Evolutionary conservation across 169 alveolate species (phyloP).

Genomic region (Ichthyophthirius multifiliis): DNA sequence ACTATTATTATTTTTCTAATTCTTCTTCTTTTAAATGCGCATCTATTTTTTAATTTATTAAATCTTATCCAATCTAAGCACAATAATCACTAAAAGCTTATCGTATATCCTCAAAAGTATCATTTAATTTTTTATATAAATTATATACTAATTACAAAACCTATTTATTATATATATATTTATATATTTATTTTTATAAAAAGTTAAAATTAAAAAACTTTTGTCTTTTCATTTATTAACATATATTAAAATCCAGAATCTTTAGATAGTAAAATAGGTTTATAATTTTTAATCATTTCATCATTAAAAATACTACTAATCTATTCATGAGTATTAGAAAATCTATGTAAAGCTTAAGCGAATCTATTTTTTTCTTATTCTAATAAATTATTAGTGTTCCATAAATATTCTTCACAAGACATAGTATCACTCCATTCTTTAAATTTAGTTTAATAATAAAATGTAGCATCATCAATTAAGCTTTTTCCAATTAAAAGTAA

Average conservation of each 20-base stretch:
- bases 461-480: not conserved
- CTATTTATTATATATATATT: not conserved
- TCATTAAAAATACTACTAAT: not conserved
- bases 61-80: not conserved
- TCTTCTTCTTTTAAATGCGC: not conserved
- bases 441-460: not conserved
- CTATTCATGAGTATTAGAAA: not conserved
- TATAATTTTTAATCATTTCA: constrained; percentile 1
- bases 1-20: not conserved
- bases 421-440: constrained; percentile 9
- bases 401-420: constrained; percentile 17
- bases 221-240: not conserved
- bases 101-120: not conserved
- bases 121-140: not conserved
- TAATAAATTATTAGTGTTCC: not conserved
- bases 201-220: not conserved
- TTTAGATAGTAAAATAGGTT: not conserved
- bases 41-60: not conserved
- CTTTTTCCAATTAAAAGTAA: not conserved
- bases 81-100: not conserved
- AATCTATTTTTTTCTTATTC: constrained; percentile 2
- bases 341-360: not conserved
- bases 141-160: not conserved
- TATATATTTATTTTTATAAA: not conserved
- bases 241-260: constrained; percentile 4